phyloP scores from a whole-genome alignment of 148 eudicot genomes.

The Vaccinium darrowii region DNA sequence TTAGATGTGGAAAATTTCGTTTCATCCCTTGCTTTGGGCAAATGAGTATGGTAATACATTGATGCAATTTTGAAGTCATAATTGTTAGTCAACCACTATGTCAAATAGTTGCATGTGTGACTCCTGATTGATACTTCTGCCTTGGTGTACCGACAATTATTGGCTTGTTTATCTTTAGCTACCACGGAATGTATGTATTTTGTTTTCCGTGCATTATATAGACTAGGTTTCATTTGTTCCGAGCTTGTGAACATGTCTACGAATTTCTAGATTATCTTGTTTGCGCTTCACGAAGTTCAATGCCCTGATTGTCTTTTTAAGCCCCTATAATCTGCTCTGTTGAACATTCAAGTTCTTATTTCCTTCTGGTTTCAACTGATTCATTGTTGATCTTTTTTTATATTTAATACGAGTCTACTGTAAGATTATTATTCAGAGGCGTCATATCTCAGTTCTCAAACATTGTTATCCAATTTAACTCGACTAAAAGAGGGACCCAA shows the following conservation, averaged over 20 bases:
- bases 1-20: neutral
- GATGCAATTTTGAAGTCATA: constrained; percentile 4
- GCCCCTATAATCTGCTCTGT: neutral
- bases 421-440: neutral
- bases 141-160: neutral
- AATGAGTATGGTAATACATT: neutral
- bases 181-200: neutral
- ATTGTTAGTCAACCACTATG: neutral
- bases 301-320: constrained; percentile 1
- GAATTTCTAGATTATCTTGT: neutral
- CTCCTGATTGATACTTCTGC: neutral
- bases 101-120: neutral
- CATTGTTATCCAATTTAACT: neutral
- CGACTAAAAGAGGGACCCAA: neutral
- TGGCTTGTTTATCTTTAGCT: neutral
- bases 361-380: neutral
- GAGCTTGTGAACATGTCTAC: neutral
- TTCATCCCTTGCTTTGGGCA: neutral
- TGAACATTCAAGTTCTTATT: neutral
- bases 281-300: neutral
- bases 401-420: neutral
- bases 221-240: neutral
- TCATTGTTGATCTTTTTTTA: neutral
- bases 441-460: neutral
- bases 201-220: neutral